Conservation (phyloP, 805 yeast species). For the Candida piceae region DNA sequence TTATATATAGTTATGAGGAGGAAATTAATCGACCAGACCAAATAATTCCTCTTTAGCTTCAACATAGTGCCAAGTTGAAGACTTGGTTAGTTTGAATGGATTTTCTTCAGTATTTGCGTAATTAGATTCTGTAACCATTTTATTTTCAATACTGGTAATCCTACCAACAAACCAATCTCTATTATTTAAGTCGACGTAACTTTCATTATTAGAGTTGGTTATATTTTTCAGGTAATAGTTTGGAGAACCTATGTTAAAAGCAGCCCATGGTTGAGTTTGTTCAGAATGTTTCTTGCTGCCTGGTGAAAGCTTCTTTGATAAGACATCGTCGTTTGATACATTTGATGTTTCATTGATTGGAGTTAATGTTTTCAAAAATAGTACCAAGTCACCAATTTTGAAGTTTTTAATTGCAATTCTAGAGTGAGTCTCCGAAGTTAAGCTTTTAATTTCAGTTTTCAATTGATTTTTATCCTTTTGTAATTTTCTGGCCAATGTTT, state of each 20-base stretch:
- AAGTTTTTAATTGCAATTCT: slow-evolving; percentile 68
- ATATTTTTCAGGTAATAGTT: slow-evolving; percentile 65
- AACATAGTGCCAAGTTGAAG: slow-evolving; percentile 59
- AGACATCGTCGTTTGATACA: slow-evolving; percentile 1
- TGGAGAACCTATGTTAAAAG: slow-evolving; percentile 84
- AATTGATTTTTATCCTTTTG: slow-evolving; percentile 63
- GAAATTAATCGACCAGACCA: slow-evolving; percentile 1
- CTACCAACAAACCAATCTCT: slow-evolving; percentile 85
- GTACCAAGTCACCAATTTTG: slow-evolving; percentile 67
- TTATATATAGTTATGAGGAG: background rate
- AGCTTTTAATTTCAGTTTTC: slow-evolving; percentile 39
- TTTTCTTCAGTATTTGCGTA: slow-evolving; percentile 37
- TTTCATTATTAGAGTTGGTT: slow-evolving; percentile 5
- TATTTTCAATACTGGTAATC: slow-evolving; percentile 52
- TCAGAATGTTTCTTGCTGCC: background rate
- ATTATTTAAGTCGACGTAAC: slow-evolving; percentile 26
- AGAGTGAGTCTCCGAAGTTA: slow-evolving; percentile 33
- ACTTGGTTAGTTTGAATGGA: slow-evolving; percentile 62
- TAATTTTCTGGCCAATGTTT: slow-evolving; percentile 77
- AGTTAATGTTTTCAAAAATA: slow-evolving; percentile 69
- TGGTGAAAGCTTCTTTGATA: background rate
- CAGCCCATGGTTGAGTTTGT: slow-evolving; percentile 74
- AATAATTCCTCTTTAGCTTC: slow-evolving; percentile 44
- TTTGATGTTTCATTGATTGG: slow-evolving; percentile 8
- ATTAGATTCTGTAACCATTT: slow-evolving; percentile 43